Evolutionary conservation across 129 eudicot genomes (phyloP).

Genomic region (Erigeron canadensis): DNA sequence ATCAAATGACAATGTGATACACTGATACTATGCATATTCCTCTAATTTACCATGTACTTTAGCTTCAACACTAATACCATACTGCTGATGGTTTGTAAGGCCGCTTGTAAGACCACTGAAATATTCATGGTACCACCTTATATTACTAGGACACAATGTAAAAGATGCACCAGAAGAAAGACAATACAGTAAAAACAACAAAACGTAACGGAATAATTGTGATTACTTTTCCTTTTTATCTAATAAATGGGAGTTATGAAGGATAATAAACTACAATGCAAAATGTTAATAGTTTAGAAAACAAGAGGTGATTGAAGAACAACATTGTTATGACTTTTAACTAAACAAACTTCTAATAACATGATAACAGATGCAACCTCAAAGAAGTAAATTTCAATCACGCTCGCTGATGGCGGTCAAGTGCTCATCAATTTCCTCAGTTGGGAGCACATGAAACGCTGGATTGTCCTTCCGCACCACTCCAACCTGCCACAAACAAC

Average conservation of each 20-base stretch:
- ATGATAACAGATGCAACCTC: conserved; percentile 9
- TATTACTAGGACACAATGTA: neutral
- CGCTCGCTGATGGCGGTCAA: conserved; percentile 97
- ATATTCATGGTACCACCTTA: no score
- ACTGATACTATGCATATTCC: no score
- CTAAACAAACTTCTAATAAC: conserved; percentile 27
- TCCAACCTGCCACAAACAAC: conserved; percentile 65
- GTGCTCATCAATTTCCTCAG: conserved; percentile 97
- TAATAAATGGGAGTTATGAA: neutral
- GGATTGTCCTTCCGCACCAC: conserved; percentile 81
- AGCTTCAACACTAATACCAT: no score
- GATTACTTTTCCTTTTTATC: neutral
- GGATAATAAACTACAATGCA: conserved; percentile 23
- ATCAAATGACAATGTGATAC: no score
- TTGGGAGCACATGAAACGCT: conserved; percentile 63
- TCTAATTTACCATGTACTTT: no score
- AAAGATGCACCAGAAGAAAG: neutral
- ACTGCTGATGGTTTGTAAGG: no score
- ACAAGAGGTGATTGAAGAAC: conserved; percentile 13
- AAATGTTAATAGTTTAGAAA: conserved; percentile 16
- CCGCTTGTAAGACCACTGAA: no score
- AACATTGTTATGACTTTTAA: conserved; percentile 6
- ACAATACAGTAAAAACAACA: neutral
- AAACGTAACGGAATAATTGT: neutral
- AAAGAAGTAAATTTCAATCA: conserved; percentile 30